Conservation (phyloP, 805 yeast species). For the Candida orba region DNA sequence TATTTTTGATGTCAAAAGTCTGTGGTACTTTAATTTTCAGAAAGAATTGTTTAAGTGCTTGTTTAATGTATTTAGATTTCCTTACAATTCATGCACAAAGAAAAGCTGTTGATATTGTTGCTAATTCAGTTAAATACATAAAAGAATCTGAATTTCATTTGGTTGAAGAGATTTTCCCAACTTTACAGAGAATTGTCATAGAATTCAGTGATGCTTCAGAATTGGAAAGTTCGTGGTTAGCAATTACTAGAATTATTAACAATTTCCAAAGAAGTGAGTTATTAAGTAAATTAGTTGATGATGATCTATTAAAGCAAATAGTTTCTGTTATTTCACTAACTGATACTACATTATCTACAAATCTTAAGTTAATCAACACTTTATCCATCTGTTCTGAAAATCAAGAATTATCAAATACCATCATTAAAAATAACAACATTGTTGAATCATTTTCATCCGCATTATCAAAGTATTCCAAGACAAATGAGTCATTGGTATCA, state of each 20-base stretch:
- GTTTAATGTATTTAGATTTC: constrained; percentile 74
- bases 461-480: constrained; percentile 43
- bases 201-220: constrained; percentile 52
- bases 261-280: constrained; percentile 40
- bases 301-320: constrained; percentile 29
- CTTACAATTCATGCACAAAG: constrained; percentile 86
- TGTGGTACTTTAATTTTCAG: constrained; percentile 44
- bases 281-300: constrained; percentile 37
- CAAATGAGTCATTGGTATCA: constrained; percentile 27
- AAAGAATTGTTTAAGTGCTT: constrained; percentile 56
- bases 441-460: constrained; percentile 42
- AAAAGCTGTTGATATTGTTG: constrained; percentile 65
- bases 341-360: constrained; percentile 27
- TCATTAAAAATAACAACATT: constrained; percentile 43
- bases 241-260: constrained; percentile 50
- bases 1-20: constrained; percentile 56
- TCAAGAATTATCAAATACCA: constrained; percentile 32
- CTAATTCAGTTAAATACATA: constrained; percentile 55
- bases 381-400: constrained; percentile 35
- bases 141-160: constrained; percentile 36
- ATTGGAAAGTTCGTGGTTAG: constrained; percentile 58
- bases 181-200: constrained; percentile 45
- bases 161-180: constrained; percentile 51
- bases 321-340: constrained; percentile 21
- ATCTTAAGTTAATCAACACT: constrained; percentile 31